Conservation (phyloP, 805 yeast species). For the Limtongia smithiae region DNA sequence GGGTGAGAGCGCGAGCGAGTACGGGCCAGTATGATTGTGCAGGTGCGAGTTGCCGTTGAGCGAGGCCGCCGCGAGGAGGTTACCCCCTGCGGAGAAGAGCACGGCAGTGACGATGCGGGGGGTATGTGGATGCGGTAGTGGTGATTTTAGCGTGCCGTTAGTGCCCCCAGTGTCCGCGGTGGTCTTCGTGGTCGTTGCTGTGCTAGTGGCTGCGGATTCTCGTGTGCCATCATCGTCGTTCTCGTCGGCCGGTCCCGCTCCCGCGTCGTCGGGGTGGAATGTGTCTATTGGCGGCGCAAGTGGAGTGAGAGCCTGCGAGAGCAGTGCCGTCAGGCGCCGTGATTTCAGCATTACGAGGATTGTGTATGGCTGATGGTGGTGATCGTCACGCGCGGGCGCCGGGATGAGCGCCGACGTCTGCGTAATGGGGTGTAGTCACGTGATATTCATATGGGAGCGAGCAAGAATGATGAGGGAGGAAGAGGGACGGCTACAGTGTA, state of each 20-base stretch:
- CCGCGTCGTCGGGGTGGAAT: background rate
- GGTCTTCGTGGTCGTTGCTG: background rate
- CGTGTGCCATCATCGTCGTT: background rate
- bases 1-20: slow-evolving; percentile 23
- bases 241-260: background rate
- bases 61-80: slow-evolving; percentile 20
- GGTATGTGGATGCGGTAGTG: slow-evolving; percentile 11
- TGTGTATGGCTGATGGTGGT: background rate
- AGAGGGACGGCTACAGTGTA: no score
- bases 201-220: background rate
- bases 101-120: slow-evolving; percentile 25
- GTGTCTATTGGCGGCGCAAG: slow-evolving; percentile 19
- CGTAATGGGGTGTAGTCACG: background rate
- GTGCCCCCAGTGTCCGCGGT: background rate
- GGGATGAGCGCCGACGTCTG: no score
- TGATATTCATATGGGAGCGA: no score
- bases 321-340: slow-evolving; percentile 26
- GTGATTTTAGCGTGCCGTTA: no score
- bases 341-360: slow-evolving; percentile 25
- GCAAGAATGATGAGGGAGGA: no score
- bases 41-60: slow-evolving; percentile 1
- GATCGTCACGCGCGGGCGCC: background rate
- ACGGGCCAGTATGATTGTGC: background rate
- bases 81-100: slow-evolving; percentile 16
- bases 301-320: slow-evolving; percentile 23